Conservation (phyloP, 805 yeast species). For the Candida adriatica region DNA sequence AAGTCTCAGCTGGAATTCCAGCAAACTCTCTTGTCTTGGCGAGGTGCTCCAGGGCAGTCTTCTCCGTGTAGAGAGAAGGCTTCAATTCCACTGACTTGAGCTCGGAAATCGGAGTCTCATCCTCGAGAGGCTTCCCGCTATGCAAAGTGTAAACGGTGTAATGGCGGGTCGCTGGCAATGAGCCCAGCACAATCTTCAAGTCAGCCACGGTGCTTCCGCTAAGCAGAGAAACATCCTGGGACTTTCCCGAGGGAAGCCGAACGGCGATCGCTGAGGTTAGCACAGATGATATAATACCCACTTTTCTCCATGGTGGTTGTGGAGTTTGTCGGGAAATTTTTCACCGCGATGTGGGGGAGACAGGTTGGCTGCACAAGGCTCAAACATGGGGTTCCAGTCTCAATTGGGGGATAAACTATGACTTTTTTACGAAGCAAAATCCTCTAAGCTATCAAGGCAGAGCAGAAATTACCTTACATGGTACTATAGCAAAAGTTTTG, state of each 20-base stretch:
- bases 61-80: conserved; percentile 54
- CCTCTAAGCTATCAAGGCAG: too few relatives aligned
- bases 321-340: too few relatives aligned
- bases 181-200: conserved; percentile 48
- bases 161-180: conserved; percentile 50
- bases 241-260: conserved; percentile 7
- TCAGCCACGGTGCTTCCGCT: conserved; percentile 46
- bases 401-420: too few relatives aligned
- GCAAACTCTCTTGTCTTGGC: conserved; percentile 54
- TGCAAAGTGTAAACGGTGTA: conserved; percentile 53
- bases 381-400: too few relatives aligned
- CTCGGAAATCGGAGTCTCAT: conserved; percentile 23
- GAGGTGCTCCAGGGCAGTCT: conserved; percentile 56
- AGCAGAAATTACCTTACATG: too few relatives aligned
- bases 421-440: too few relatives aligned
- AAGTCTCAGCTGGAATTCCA: conserved; percentile 39
- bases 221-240: conserved; percentile 11
- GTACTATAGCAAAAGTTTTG: too few relatives aligned
- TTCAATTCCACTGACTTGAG: conserved; percentile 34
- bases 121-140: conserved; percentile 28
- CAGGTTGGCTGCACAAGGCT: too few relatives aligned
- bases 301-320: too few relatives aligned
- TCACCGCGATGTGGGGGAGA: too few relatives aligned
- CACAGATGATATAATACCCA: too few relatives aligned
- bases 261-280: too few relatives aligned